These are phyloP conservation scores for Amylostereum chailletii DNA, from an alignment of 1,284 basidiomycete genomes.

Conservation along the genomic window DNA sequence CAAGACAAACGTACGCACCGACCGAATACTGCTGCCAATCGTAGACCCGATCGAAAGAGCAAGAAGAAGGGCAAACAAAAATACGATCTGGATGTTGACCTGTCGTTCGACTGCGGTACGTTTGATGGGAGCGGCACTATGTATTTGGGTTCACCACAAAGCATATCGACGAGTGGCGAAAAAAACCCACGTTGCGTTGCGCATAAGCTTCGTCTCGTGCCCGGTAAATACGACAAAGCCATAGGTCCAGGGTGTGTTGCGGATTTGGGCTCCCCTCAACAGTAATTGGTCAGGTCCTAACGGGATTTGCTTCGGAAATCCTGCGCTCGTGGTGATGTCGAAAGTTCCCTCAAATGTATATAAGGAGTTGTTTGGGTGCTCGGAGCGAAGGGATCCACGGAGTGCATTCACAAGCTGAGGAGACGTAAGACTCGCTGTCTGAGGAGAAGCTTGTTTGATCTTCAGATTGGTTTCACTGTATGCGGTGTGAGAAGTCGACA, in stretches of 20 bases:
- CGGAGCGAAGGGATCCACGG: conserved; percentile 81
- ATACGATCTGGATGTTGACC: conserved; percentile 96
- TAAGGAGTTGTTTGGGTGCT: conserved; percentile 95
- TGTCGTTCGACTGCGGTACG: conserved; percentile 93
- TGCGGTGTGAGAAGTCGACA: conserved; percentile 1
- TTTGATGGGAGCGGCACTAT: conserved; percentile 90
- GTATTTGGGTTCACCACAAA: conserved; percentile 1
- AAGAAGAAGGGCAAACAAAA: conserved; percentile 85
- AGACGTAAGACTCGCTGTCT: conserved; percentile 73
- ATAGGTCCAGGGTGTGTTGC: conserved; percentile 97
- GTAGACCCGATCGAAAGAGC: conserved; percentile 87
- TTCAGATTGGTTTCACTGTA: conserved; percentile 94
- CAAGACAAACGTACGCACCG: conserved; percentile 24
- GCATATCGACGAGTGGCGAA: background rate
- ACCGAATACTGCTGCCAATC: conserved; percentile 83
- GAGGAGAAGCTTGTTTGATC: conserved; percentile 91
- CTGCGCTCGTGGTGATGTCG: conserved; percentile 51
- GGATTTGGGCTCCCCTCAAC: conserved; percentile 88
- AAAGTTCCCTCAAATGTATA: conserved; percentile 92
- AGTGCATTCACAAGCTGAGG: conserved; percentile 71
- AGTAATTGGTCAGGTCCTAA: conserved; percentile 94
- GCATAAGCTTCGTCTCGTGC: conserved; percentile 98
- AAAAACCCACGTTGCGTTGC: conserved; percentile 78
- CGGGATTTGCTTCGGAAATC: conserved; percentile 73
- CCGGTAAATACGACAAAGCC: conserved; percentile 93